Conservation (phyloP, 116 monocot genomes). For the Dioscorea cayenensis region DNA sequence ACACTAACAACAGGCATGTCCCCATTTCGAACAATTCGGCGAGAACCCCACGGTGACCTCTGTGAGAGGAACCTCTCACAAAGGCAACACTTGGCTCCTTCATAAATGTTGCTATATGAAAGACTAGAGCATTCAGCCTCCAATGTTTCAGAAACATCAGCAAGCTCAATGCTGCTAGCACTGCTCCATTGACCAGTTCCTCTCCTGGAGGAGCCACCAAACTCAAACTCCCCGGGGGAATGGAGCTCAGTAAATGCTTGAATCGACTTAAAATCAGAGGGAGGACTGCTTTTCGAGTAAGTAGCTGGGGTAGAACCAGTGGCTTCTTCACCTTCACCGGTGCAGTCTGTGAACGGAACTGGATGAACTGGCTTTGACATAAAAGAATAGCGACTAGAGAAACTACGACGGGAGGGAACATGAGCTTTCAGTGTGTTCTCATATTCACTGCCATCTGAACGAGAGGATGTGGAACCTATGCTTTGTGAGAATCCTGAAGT, state of each 20-base stretch:
- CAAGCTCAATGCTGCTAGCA: slow-evolving; percentile 30
- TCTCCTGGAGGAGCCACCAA: slow-evolving; percentile 3
- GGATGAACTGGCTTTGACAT: slow-evolving; percentile 48
- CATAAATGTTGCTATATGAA: slow-evolving; percentile 9
- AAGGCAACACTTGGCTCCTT: slow-evolving; percentile 33
- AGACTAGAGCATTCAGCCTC: slow-evolving; percentile 7
- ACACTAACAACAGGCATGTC: slow-evolving; percentile 56
- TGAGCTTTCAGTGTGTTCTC: slow-evolving; percentile 21
- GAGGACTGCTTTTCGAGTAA: slow-evolving; percentile 1
- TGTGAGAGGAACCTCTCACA: slow-evolving; percentile 47
- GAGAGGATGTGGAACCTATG: slow-evolving; percentile 32
- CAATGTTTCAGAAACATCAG: slow-evolving; percentile 18
- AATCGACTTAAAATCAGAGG: slow-evolving; percentile 7
- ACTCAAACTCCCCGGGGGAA: slow-evolving; percentile 14
- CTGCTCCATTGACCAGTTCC: slow-evolving; percentile 18
- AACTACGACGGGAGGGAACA: slow-evolving; percentile 18
- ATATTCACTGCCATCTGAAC: slow-evolving; percentile 46
- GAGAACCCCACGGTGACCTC: slow-evolving; percentile 61
- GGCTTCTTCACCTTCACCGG: slow-evolving; percentile 16
- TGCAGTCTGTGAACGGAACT: slow-evolving; percentile 26
- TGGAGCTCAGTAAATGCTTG: slow-evolving; percentile 8
- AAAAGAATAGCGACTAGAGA: slow-evolving; percentile 35
- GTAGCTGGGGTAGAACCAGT: slow-evolving; percentile 1
- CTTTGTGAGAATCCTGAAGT: slow-evolving; percentile 21
- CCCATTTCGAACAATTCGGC: slow-evolving; percentile 35